A percentile compares a stretch with the other conserved stretches of the same genome.
Conservation (phyloP, 331 rosid genomes). For the Malus hybrid region DNA sequence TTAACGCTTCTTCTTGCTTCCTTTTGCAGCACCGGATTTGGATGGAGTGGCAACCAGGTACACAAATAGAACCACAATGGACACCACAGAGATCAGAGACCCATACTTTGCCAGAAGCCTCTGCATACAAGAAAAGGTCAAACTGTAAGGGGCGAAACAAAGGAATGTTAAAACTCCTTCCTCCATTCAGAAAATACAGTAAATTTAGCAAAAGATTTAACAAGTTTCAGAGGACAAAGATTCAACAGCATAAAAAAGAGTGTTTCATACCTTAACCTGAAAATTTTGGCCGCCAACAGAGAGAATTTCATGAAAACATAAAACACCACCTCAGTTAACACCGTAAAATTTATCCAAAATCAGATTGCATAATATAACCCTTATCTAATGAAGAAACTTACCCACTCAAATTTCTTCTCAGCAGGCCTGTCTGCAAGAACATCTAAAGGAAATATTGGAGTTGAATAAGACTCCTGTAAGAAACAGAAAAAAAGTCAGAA, state of each 20-base stretch:
- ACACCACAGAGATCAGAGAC: conserved; percentile 69
- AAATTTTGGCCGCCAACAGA: conserved; percentile 21
- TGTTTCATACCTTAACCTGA: conserved; percentile 76
- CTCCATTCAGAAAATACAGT: neutral
- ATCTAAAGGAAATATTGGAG: conserved; percentile 85
- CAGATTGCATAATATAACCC: conserved; percentile 8
- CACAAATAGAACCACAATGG: conserved; percentile 62
- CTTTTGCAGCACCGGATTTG: conserved; percentile 61
- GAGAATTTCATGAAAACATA: conserved; percentile 35
- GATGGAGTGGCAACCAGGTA: conserved; percentile 71
- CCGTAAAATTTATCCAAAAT: conserved; percentile 6
- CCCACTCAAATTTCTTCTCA: conserved; percentile 86
- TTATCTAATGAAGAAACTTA: conserved; percentile 23
- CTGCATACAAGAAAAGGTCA: conserved; percentile 28
- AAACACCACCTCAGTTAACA: conserved; percentile 29
- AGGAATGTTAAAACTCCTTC: neutral
- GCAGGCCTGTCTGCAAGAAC: conserved; percentile 87
- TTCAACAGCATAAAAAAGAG: neutral
- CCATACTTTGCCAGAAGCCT: conserved; percentile 83
- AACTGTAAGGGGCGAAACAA: neutral
- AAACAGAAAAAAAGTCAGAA: conserved; percentile 12
- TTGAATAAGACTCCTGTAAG: conserved; percentile 67
- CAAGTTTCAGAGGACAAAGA: neutral
- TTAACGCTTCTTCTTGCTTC: conserved; percentile 97
- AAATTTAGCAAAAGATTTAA: neutral